Percentiles rank a stretch among this genome's conserved stretches.
These are phyloP conservation scores for Candida pseudoglaebosa DNA, from an alignment of 805 yeast genomes.

Conservation along the genomic window DNA sequence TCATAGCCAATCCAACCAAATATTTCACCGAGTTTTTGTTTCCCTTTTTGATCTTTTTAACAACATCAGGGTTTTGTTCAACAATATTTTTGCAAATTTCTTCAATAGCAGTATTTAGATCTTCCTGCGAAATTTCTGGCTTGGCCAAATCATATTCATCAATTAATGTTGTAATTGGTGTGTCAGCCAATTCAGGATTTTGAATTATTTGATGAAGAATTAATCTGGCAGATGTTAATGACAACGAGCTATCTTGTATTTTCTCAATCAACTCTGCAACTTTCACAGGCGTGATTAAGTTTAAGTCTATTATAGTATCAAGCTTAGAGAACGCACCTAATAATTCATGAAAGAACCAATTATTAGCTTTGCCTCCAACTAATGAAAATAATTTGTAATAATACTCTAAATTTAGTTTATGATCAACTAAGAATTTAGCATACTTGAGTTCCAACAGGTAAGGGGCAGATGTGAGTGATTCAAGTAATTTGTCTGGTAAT, in stretches of 20 bases:
- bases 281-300: conserved; percentile 30
- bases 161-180: conserved; percentile 42
- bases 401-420: conserved; percentile 46
- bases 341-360: conserved; percentile 82
- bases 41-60: conserved; percentile 52
- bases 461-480: conserved; percentile 43
- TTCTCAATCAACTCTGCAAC: conserved; percentile 53
- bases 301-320: conserved; percentile 28
- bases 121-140: conserved; percentile 27
- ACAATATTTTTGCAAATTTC: conserved; percentile 47
- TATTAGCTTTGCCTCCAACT: conserved; percentile 46
- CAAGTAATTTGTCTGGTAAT: conserved; percentile 58
- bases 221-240: conserved; percentile 64
- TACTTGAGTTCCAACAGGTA: conserved; percentile 64
- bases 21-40: conserved; percentile 68
- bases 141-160: conserved; percentile 48
- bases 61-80: conserved; percentile 47
- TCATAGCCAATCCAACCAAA: conserved; percentile 84
- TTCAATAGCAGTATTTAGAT: conserved; percentile 28
- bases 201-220: conserved; percentile 60
- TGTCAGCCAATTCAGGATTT: conserved; percentile 33
- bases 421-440: conserved; percentile 63
- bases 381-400: conserved; percentile 42
- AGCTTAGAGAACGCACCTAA: conserved; percentile 64
- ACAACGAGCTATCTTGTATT: conserved; percentile 47